Evolutionary conservation across 495 filamentous ascomycete genomes (phyloP), one percentile per base, ranked within the genome.

Genomic region (Penicillium flavigenum): DNA sequence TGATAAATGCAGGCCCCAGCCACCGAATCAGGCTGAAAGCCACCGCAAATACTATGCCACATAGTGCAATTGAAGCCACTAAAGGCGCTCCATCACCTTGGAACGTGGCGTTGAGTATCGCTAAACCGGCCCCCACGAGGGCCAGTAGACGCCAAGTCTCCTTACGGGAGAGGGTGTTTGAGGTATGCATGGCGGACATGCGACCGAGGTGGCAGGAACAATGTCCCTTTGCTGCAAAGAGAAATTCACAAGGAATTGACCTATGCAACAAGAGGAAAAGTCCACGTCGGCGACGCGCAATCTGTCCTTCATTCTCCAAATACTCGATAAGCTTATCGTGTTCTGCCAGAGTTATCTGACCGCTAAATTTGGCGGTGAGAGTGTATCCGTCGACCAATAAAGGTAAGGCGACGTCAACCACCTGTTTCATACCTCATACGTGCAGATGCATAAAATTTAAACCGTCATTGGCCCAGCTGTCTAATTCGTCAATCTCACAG

Each of bases 1-100:
- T 86, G 62, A 97, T 88, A 64, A 98, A 98, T 1, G 87, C 86
- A 20, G 89, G 85, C 2, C 93, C 92, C n/a, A 97, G 86, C 95
- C 94, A 98, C 78, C 86, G 78, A 68, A 99, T 92, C 72, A 97
- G 78, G 50, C 88, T 85, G 68, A 87, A 98, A 4, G 83, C 82
- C 19, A 84, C 81, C 6, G 88, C 76, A 69, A 96, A 99, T 4
- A 88, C 91, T 54, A 97, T 79, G 11, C 88, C 87, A 65, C 88
- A 88, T 61, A 98, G 86, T 6, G 92, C 92, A 39, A 95, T 76
- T 14, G 91, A 96, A 8, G 91, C 92, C 58, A 95, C 78, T 54
- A 99, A 79, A 16, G 95, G 95, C 63, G 90, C 91, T 63, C 91
- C 93, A 68, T 97, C 92, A 54, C 83, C 87, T 36, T 82, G 76